Percentiles rank a stretch among this genome's conserved stretches.
These are phyloP conservation scores for Penicillium sp. DNA, from an alignment of 2,329 filamentous ascomycete genomes.

Conservation along the genomic window DNA sequence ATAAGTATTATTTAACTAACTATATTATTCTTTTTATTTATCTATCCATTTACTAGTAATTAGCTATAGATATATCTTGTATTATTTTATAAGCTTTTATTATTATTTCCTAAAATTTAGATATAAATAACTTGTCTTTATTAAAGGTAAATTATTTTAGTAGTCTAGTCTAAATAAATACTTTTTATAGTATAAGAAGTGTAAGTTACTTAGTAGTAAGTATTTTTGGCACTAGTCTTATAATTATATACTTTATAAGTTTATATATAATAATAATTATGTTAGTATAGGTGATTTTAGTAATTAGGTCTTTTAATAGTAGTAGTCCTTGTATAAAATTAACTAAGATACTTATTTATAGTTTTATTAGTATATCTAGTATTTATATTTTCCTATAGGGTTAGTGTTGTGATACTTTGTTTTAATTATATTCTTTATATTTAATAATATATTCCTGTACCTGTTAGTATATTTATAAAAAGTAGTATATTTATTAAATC, in stretches of 20 bases:
- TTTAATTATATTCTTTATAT: conserved; percentile 1
- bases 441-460: not conserved
- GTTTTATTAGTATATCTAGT: not conserved
- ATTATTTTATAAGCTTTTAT: not conserved
- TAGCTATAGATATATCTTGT: not conserved
- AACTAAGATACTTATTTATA: conserved; percentile 2
- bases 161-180: not conserved
- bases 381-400: not conserved
- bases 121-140: not conserved
- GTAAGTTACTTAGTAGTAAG: not conserved
- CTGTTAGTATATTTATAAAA: conserved; percentile 9
- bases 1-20: conserved; percentile 1
- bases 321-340: not conserved
- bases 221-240: not conserved
- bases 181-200: not conserved
- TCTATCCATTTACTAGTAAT: not conserved
- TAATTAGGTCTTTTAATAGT: not conserved
- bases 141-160: not conserved
- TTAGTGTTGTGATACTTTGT: conserved; percentile 5
- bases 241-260: conserved; percentile 9
- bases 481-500: not conserved
- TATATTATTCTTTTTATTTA: conserved; percentile 1
- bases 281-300: not conserved
- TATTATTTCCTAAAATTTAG: not conserved
- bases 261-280: conserved; percentile 2